Base-by-base conservation (phyloP, 2,329 filamentous ascomycete genomes). In the Nothophoma quercina region DNA sequence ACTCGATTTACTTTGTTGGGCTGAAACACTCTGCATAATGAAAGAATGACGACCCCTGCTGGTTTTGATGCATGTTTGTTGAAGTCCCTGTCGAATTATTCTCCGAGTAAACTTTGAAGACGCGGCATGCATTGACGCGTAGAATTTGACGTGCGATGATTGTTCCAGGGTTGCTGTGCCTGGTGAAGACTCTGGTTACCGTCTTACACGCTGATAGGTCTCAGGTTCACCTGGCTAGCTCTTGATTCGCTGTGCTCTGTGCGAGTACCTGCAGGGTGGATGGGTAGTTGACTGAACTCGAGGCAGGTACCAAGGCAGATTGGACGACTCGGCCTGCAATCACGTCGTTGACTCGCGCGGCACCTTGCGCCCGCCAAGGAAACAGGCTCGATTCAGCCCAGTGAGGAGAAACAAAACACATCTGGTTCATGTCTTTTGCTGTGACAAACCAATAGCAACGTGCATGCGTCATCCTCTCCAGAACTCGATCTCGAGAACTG, bases 11-110 rank as follows among this genome's bases (percentile, higher is more conserved):
- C 29, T 39, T 47, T 13, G 12, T 43, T 43, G 52, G 52, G 41
- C 51, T 55, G 51, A 55, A 55, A 49, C 40, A 23, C 39, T 50
- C 29, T 38, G 51, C 51, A 46, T 55, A 50, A 55, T 55, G 46
- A 46, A 55, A 55, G 22, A 49, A 16, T 55, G 26, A 55, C 18
- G 35, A 55, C 45, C 45, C 50, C 39, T 48, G 43, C 39, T 38
- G 15, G 21, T 48, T 43, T 43, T 39, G 28, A 44, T 40, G 50
- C 50, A 25, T 39, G 28, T 23, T 44, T 32, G 22, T 38, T 39
- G 18, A 13, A 16, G 26, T 18, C 28, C 43, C 19, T 39, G 28
- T 21, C 28, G 12, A n/a, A 19, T 21, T 23, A 30, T 44, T 30
- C 28, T 38, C 25, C 38, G 26, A 36, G 6, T 6, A 12, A 23